Evolutionary conservation across 2,329 filamentous ascomycete genomes (phyloP).

Genomic region (Apiospora malaysiana): DNA sequence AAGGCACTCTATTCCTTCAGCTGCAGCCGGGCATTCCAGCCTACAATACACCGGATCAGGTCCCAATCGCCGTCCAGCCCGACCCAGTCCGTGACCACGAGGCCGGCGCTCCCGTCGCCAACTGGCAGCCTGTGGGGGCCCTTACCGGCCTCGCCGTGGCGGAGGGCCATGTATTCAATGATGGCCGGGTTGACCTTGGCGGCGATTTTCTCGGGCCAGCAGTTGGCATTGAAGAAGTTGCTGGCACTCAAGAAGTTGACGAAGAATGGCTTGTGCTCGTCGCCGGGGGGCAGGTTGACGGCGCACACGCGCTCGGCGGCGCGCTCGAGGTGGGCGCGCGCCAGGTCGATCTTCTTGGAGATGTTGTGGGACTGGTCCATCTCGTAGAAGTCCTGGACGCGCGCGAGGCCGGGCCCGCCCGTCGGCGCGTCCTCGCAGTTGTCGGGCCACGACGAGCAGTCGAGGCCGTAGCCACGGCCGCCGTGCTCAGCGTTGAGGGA

Average conservation of each 20-base stretch:
- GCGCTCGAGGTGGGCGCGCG: constrained; percentile 77
- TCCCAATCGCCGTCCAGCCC: constrained; percentile 90
- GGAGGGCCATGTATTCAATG: constrained; percentile 65
- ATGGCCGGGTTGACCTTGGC: constrained; percentile 83
- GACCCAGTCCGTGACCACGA: constrained; percentile 94
- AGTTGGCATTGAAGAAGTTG: constrained; percentile 91
- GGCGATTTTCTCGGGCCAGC: constrained; percentile 94
- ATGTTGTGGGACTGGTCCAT: constrained; percentile 78
- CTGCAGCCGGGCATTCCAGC: constrained; percentile 80
- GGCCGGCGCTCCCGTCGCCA: constrained; percentile 79
- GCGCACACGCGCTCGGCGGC: constrained; percentile 60
- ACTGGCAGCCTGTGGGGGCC: constrained; percentile 57
- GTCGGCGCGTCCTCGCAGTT: constrained; percentile 76
- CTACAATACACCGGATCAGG: constrained; percentile 82
- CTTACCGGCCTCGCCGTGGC: constrained; percentile 58
- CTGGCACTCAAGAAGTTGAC: constrained; percentile 90
- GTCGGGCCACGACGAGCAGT: constrained; percentile 78
- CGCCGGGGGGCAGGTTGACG: constrained; percentile 43
- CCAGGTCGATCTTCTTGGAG: constrained; percentile 77
- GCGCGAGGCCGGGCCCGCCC: constrained; percentile 72
- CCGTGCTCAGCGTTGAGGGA: constrained; percentile 57
- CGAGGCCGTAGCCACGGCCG: constrained; percentile 61
- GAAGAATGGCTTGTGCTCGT: constrained; percentile 65
- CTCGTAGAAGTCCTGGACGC: constrained; percentile 95
- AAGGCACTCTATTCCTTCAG: constrained; percentile 44